These are phyloP conservation scores for Cantharellus cinnabarinus DNA, from an alignment of 768 basidiomycete species.

Conservation along the genomic window DNA sequence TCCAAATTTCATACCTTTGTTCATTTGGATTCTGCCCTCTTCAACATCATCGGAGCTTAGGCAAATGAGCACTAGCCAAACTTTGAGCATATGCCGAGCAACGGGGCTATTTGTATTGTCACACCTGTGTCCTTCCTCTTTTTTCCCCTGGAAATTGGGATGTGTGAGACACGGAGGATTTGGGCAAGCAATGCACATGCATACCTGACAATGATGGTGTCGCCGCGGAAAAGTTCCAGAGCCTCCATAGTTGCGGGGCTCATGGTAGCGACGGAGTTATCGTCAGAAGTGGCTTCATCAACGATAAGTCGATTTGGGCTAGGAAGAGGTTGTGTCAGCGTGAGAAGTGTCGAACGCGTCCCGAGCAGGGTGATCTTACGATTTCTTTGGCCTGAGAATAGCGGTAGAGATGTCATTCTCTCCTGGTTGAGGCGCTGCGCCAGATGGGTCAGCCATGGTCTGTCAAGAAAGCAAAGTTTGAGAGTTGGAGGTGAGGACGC, in stretches of 20 bases:
- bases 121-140: slow-evolving; percentile 77
- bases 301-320: slow-evolving; percentile 97
- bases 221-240: slow-evolving; percentile 85
- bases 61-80: slow-evolving; percentile 61
- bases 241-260: slow-evolving; percentile 94
- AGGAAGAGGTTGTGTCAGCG: slow-evolving; percentile 7
- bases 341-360: too few relatives aligned
- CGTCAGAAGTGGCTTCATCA: slow-evolving; percentile 82
- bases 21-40: slow-evolving; percentile 93
- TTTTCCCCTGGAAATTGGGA: slow-evolving; percentile 47
- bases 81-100: not conserved
- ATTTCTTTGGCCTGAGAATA: slow-evolving; percentile 93
- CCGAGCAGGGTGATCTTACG: slow-evolving; percentile 32
- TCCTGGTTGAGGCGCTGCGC: slow-evolving; percentile 63
- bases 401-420: slow-evolving; percentile 85
- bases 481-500: too few relatives aligned
- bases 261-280: slow-evolving; percentile 93
- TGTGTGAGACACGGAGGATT: slow-evolving; percentile 5
- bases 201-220: slow-evolving; percentile 85
- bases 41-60: slow-evolving; percentile 90
- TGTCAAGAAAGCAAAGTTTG: too few relatives aligned
- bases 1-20: slow-evolving; percentile 38
- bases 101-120: not conserved
- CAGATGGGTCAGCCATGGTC: slow-evolving; percentile 40
- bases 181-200: slow-evolving; percentile 8